Base-by-base conservation (phyloP, 2,329 filamentous ascomycete species). In the Calonectria fujianensis region DNA sequence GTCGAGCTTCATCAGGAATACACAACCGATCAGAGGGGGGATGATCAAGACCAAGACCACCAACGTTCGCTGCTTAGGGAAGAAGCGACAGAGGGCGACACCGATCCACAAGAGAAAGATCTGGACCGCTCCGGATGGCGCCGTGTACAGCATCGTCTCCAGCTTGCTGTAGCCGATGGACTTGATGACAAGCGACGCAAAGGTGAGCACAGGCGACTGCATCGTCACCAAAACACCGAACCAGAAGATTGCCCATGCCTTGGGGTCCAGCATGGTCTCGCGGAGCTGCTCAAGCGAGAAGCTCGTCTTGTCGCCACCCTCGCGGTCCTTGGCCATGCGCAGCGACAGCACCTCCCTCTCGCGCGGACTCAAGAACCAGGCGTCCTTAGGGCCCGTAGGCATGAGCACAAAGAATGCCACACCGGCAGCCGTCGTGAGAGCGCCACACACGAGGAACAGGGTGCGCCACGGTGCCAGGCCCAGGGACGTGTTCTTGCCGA, bases 381-480 rank as follows among this genome's bases (percentile, higher is more conserved):
- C 88, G 16, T 85, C 84, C 3, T 83, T 83, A 0, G 88, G 87
- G 0, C 86, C 85, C 51, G 81, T 84, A 0, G 89, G 89, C 85
- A 90, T 88, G 63, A 86, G 73, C 31, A 87, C 75, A 71, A 85
- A 87, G 80, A 90, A 90, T 0, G 84, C 70, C 0, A 88, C 79
- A 1, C 89, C 89, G 10, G 83, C 82, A 1, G 82, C 80, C 2
- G 83, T 77, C 0, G 89, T 90, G 10, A 89, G 73, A 0, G 84
- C 86, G n/a, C 89, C 89, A 71, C 86, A 89, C 16, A 90, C 83
- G 37, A 90, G 80, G 77, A 90, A 90, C 48, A 90, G 79, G 0
- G 84, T 80, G 41, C 88, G 82, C 89, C 89, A 90, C 0, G 87
- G 85, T 0, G 83, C 83, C 5, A 90, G 79, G 0, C 82, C 68